Evolutionary conservation across 768 basidiomycete species (phyloP).

Genomic region (Rhizopogon vinicolor): DNA sequence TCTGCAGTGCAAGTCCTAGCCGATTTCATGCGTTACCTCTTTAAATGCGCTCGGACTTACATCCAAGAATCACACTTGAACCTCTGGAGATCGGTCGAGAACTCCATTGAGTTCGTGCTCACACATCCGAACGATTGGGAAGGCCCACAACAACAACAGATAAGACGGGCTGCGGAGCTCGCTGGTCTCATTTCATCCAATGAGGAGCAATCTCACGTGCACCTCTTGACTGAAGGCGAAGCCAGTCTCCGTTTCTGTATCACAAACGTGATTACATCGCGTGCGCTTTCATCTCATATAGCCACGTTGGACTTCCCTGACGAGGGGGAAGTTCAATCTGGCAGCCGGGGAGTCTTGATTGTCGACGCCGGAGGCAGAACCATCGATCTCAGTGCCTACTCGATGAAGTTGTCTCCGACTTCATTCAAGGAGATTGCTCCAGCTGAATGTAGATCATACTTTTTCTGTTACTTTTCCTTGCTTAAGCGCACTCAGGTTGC

Average conservation of each 20-base stretch:
- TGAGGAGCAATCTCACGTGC: conserved; percentile 12
- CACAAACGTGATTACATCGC: conserved; percentile 33
- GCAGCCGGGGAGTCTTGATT: conserved; percentile 31
- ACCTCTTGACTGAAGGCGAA: conserved; percentile 23
- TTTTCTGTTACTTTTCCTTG: not conserved
- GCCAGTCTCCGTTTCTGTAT: conserved; percentile 34
- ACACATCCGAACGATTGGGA: conserved; percentile 30
- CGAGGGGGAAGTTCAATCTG: conserved; percentile 14
- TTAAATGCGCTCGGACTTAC: conserved; percentile 17
- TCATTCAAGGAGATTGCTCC: conserved; percentile 32
- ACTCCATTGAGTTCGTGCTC: conserved; percentile 17
- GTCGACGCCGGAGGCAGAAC: conserved; percentile 45
- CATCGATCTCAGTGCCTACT: conserved; percentile 34
- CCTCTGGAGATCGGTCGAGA: conserved; percentile 21
- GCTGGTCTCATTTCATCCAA: conserved; percentile 18
- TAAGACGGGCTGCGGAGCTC: conserved; percentile 18
- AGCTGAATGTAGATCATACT: conserved; percentile 20
- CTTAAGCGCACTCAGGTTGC: conserved; percentile 20
- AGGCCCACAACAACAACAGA: conserved; percentile 23
- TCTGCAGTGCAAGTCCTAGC: conserved; percentile 16
- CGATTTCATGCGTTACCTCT: conserved; percentile 25
- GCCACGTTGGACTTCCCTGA: not conserved
- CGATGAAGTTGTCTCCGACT: conserved; percentile 14
- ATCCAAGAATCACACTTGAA: conserved; percentile 24
- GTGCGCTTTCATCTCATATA: conserved; percentile 13